Percentiles rank a stretch among this genome's conserved stretches.
Evolutionary conservation across 1,284 basidiomycete genomes (phyloP).

Genomic region (Porodaedalea pini): DNA sequence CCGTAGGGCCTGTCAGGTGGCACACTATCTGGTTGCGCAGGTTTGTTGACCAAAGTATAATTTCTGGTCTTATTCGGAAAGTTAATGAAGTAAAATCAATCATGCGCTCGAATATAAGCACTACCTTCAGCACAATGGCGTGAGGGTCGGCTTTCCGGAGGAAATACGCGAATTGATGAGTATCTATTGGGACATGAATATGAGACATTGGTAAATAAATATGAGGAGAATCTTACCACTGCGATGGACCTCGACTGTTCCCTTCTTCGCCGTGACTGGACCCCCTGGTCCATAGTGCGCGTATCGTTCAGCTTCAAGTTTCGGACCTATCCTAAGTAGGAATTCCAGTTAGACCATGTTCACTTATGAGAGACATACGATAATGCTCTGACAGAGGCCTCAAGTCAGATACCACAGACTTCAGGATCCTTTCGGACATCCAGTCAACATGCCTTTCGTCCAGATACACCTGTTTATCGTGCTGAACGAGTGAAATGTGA

Average conservation of each 20-base stretch:
- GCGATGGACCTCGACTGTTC: constrained; percentile 66
- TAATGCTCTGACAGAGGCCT: constrained; percentile 52
- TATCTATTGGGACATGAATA: constrained; percentile 44
- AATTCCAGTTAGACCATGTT: constrained; percentile 7
- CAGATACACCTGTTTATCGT: constrained; percentile 55
- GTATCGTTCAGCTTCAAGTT: constrained; percentile 58
- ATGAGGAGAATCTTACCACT: constrained; percentile 47
- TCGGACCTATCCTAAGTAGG: constrained; percentile 54
- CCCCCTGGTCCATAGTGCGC: constrained; percentile 38
- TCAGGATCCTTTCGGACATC: constrained; percentile 73
- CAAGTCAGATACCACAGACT: constrained; percentile 68
- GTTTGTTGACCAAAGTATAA: constrained; percentile 34
- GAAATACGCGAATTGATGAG: constrained; percentile 79
- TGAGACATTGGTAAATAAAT: constrained; percentile 10
- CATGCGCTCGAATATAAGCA: not conserved
- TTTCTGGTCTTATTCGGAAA: constrained; percentile 42
- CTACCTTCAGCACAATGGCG: constrained; percentile 68
- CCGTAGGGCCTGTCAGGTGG: constrained; percentile 22
- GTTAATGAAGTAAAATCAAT: not conserved
- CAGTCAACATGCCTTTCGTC: constrained; percentile 74
- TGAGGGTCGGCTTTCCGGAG: constrained; percentile 73
- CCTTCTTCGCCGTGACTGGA: constrained; percentile 48
- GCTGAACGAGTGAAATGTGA: not conserved
- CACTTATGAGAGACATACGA: not conserved
- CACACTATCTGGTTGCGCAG: constrained; percentile 22